Evolutionary conservation across 1,139 yeast genomes (phyloP).

Genomic region (Yamadazyma spencermartinsiae): DNA sequence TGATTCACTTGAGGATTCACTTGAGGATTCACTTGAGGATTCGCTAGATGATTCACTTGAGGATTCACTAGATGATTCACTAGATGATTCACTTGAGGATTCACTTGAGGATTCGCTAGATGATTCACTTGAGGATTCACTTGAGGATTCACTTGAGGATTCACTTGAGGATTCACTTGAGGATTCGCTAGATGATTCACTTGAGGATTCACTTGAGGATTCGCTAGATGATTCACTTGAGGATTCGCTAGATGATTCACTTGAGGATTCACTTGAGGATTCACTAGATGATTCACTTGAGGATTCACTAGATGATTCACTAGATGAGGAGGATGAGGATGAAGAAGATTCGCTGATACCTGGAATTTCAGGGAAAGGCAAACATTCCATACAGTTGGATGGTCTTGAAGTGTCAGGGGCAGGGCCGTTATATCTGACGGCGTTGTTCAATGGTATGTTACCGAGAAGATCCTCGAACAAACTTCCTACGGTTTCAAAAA

Average conservation of each 20-base stretch:
- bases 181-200: constrained; percentile 6
- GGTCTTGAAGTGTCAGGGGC: constrained; percentile 14
- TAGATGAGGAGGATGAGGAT: constrained; percentile 4
- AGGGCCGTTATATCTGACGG: constrained; percentile 20
- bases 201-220: constrained; percentile 5
- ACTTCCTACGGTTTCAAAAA: constrained; percentile 15
- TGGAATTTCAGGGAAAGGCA: constrained; percentile 13
- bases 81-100: not conserved
- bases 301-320: constrained; percentile 6
- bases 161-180: constrained; percentile 6
- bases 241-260: constrained; percentile 4
- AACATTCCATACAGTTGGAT: constrained; percentile 13
- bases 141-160: constrained; percentile 7
- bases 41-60: constrained; percentile 1
- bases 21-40: constrained; percentile 7
- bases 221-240: constrained; percentile 3
- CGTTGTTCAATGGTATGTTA: constrained; percentile 12
- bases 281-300: constrained; percentile 8
- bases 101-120: constrained; percentile 1
- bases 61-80: constrained; percentile 2
- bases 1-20: constrained; percentile 9
- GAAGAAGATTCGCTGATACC: constrained; percentile 9
- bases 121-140: constrained; percentile 1
- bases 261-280: constrained; percentile 5
- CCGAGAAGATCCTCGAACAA: constrained; percentile 8